These are phyloP conservation scores for Alternaria incomplexa DNA, from an alignment of 2,329 filamentous ascomycete genomes.

Conservation along the genomic window DNA sequence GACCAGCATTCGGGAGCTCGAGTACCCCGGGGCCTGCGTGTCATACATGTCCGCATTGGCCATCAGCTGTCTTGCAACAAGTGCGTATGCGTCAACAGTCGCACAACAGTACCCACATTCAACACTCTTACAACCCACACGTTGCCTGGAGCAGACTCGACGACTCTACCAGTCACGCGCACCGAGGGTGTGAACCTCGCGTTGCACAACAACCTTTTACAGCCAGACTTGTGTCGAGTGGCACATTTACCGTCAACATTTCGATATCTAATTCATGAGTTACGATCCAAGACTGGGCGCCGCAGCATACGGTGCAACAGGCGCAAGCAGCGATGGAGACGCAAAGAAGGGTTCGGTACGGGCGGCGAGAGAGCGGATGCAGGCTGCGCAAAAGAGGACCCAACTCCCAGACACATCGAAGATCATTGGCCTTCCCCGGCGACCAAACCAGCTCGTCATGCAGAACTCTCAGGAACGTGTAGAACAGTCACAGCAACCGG, in stretches of 20 bases:
- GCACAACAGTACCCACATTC: constrained; percentile 7
- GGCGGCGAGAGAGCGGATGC: constrained; percentile 44
- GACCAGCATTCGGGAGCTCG: constrained; percentile 3
- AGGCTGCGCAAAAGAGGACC: constrained; percentile 35
- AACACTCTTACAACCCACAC: constrained; percentile 1
- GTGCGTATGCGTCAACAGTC: constrained; percentile 17
- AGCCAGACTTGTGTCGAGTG: constrained; percentile 41
- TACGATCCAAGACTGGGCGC: constrained; percentile 44
- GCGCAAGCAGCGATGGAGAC: constrained; percentile 27
- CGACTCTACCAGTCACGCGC: neutral
- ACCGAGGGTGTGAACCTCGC: neutral
- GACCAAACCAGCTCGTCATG: constrained; percentile 43
- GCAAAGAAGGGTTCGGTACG: constrained; percentile 45
- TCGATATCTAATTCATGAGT: constrained; percentile 42
- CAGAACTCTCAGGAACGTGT: constrained; percentile 28
- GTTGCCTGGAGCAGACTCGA: constrained; percentile 4
- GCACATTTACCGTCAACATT: constrained; percentile 41
- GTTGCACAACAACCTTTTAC: neutral
- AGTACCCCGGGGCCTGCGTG: constrained; percentile 8
- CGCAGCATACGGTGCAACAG: constrained; percentile 38
- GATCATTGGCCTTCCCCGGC: constrained; percentile 44
- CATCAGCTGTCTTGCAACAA: constrained; percentile 13
- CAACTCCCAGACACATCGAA: constrained; percentile 40
- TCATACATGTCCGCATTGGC: constrained; percentile 23
- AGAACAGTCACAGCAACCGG: constrained; percentile 18